Percentiles rank a stretch among this genome's conserved stretches.
Evolutionary conservation across 148 eudicot genomes (phyloP).

Genomic region (Beta vulgaris): DNA sequence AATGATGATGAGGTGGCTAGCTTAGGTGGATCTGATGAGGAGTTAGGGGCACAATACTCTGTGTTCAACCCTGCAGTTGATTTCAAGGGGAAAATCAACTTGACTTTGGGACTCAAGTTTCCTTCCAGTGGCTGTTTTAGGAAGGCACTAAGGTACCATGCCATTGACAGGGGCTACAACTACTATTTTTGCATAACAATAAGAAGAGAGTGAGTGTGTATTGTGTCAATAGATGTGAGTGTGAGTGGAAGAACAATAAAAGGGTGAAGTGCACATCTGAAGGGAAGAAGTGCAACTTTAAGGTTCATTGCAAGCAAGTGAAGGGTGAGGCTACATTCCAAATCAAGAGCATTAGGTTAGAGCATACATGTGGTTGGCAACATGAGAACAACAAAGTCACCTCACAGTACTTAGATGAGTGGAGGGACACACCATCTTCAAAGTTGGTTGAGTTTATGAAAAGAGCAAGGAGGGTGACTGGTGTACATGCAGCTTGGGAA

Average conservation of each 20-base stretch:
- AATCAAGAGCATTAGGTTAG: not conserved
- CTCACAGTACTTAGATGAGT: not conserved
- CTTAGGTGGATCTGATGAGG: no score
- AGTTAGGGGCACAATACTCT: no score
- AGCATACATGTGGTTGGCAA: not conserved
- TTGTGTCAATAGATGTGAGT: not conserved
- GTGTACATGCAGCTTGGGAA: not conserved
- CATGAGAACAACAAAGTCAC: not conserved
- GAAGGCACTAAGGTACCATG: no score
- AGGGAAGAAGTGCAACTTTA: not conserved
- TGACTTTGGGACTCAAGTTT: no score
- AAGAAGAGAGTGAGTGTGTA: no score
- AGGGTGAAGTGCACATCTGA: not conserved
- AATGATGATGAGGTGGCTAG: no score
- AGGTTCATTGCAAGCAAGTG: not conserved
- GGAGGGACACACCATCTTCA: not conserved
- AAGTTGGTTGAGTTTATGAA: not conserved
- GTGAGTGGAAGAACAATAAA: not conserved
- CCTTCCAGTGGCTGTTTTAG: no score
- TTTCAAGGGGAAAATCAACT: no score
- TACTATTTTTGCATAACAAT: no score
- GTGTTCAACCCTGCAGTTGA: no score
- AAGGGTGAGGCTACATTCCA: not conserved
- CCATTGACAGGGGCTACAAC: no score
- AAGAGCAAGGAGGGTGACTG: not conserved